A percentile compares a stretch with the other conserved stretches of the same genome.
Evolutionary conservation across 257 asterid genomes (phyloP).

Genomic region (Anisodus tanguticus): DNA sequence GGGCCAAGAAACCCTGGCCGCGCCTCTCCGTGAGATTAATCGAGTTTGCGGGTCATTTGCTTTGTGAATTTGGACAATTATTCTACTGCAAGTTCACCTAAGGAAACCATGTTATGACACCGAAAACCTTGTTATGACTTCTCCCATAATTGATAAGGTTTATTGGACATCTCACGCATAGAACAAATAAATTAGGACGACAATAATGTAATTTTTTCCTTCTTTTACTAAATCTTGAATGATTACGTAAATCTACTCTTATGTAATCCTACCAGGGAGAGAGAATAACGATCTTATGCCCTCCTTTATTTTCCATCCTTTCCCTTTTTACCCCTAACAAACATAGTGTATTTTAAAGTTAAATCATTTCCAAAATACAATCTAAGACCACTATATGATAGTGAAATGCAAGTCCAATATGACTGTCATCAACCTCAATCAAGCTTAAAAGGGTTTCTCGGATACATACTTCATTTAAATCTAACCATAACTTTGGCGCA

Average conservation of each 20-base stretch:
- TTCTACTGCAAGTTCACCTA: not conserved
- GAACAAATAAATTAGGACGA: not conserved
- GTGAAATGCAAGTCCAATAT: not conserved
- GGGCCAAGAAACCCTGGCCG: not conserved
- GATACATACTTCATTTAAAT: not conserved
- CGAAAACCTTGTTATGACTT: not conserved
- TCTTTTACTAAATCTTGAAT: not conserved
- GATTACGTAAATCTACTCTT: not conserved
- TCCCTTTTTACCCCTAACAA: constrained; percentile 1
- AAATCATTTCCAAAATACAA: constrained; percentile 5
- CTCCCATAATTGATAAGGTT: constrained; percentile 14
- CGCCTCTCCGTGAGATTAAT: not conserved
- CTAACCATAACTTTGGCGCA: not conserved
- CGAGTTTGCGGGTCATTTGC: not conserved
- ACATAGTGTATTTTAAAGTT: constrained; percentile 6
- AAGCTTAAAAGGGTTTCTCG: not conserved
- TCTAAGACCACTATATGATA: not conserved
- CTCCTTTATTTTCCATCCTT: not conserved
- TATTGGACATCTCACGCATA: not conserved
- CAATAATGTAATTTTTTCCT: not conserved
- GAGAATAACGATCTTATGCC: not conserved
- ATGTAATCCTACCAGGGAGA: not conserved
- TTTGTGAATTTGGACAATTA: not conserved
- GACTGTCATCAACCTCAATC: not conserved
- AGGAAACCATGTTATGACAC: not conserved